Conservation (phyloP, 352 stramenopile species). For the Phytophthora aleatoria region DNA sequence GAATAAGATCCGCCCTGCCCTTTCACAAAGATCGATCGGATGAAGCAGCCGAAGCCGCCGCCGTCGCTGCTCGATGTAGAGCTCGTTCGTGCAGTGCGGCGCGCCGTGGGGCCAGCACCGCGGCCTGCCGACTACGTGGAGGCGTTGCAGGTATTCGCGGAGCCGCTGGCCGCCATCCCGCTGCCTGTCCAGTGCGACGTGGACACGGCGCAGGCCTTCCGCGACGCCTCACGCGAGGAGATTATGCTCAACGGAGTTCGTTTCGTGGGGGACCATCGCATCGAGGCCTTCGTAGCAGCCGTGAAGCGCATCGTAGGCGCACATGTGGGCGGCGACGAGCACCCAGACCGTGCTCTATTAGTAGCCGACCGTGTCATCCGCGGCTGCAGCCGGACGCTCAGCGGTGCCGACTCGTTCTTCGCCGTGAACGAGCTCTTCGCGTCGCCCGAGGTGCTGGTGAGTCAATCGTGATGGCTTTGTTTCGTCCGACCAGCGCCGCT, state of each 20-base stretch:
- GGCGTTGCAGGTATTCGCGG: constrained; percentile 32
- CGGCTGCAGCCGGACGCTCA: constrained; percentile 75
- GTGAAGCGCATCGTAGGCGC: constrained; percentile 73
- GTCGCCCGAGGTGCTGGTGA: constrained; percentile 55
- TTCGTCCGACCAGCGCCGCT: neutral
- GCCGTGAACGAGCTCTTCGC: constrained; percentile 73
- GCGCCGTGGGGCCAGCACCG: constrained; percentile 36
- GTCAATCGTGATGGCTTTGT: constrained; percentile 5
- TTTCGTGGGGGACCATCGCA: constrained; percentile 76
- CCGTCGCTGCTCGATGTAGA: constrained; percentile 44
- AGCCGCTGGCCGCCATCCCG: constrained; percentile 50
- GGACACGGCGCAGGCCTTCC: constrained; percentile 72
- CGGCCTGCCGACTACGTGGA: constrained; percentile 66
- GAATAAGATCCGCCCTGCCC: constrained; percentile 18
- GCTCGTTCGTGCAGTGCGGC: constrained; percentile 46
- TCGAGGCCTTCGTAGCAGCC: constrained; percentile 71
- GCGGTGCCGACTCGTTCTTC: constrained; percentile 79
- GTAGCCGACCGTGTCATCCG: constrained; percentile 73
- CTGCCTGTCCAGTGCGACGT: constrained; percentile 66
- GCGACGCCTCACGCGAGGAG: constrained; percentile 69
- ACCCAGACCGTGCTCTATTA: constrained; percentile 49
- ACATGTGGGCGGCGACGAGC: constrained; percentile 36
- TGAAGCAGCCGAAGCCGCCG: neutral
- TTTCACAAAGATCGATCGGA: constrained; percentile 5
- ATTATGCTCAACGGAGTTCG: constrained; percentile 76